Base-by-base conservation (phyloP, 2,329 filamentous ascomycete genomes). In the Phaeosphaeria sp. region DNA sequence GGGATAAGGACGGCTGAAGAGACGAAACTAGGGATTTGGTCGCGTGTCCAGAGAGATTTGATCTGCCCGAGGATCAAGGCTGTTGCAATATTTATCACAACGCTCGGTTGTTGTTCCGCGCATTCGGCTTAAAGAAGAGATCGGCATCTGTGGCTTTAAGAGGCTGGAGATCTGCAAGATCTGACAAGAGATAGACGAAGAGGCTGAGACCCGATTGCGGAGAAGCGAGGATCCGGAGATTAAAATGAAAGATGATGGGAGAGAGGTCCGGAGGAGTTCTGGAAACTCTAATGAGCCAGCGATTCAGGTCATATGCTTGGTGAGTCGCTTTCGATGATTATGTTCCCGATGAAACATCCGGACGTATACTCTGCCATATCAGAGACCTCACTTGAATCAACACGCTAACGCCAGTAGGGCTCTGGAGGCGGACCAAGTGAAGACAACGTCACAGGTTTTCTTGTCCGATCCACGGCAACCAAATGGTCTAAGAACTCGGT, bases 401-500 rank as follows among this genome's bases (percentile, higher is more conserved):
- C 39, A 45, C 25, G 48, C 66, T 71, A 40, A 70, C 51, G 36
- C n/a, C 8, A 45, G 39, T 59, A 96, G 93, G 95, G 95, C 63
- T 88, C 92, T 46, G 92, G 92, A 50, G 95, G 95, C 57, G 95
- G 95, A 51, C 95, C 95, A 30, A 86, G 87, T 69, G 95, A 99
- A 83, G 89, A 92, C 76, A 95, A 93, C 75, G 90, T 92, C 22
- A 97, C 94, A 0, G 92, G 93, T 2, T 88, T 98, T 56, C 86
- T 99, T 20, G 91, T 98, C 47, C 90, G 94, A 47, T 94, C 94
- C 4, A 84, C 90, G 9, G 86, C 89, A 27, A 86, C 90, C 51
- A 86, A 88, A 60, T 99, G 95, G 95, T 82, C 85, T 49, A 90
- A 89, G 68, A 89, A 91, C 45, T 97, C 93, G 0, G 78, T 97